Evolutionary conservation across 169 alveolate species (phyloP).

Genomic region (Cryptosporidium sp.): DNA sequence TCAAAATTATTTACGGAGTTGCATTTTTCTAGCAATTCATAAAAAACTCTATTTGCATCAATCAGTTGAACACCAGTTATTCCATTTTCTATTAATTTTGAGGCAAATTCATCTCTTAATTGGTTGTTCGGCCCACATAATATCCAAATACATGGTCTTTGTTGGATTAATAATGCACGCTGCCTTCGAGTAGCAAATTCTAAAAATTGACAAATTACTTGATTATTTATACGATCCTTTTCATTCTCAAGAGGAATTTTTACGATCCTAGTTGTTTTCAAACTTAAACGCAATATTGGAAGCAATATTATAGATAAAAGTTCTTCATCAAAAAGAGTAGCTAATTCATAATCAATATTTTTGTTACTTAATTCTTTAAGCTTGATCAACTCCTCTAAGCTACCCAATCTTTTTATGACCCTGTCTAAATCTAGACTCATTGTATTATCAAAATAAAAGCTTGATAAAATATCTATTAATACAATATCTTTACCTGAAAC

Average conservation of each 20-base stretch:
- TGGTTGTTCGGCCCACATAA: conserved; percentile 21
- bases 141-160: conserved; percentile 67
- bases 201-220: conserved; percentile 26
- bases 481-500: conserved; percentile 59
- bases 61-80: conserved; percentile 53
- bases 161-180: conserved; percentile 37
- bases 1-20: neutral
- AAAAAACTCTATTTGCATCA: neutral
- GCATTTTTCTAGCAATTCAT: conserved; percentile 7
- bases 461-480: conserved; percentile 45
- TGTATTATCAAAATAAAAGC: conserved; percentile 19
- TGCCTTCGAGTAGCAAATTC: conserved; percentile 60
- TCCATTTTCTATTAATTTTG: conserved; percentile 13
- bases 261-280: conserved; percentile 51
- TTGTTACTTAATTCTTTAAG: neutral
- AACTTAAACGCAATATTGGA: conserved; percentile 21
- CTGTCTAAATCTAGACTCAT: neutral
- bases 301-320: conserved; percentile 11
- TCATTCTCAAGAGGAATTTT: conserved; percentile 59
- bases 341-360: neutral
- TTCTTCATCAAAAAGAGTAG: conserved; percentile 26
- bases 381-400: neutral
- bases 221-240: neutral
- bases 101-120: conserved; percentile 4
- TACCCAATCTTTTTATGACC: conserved; percentile 9